Conservation (phyloP, 345 rosid genomes). For the Boechera divaricarpa region DNA sequence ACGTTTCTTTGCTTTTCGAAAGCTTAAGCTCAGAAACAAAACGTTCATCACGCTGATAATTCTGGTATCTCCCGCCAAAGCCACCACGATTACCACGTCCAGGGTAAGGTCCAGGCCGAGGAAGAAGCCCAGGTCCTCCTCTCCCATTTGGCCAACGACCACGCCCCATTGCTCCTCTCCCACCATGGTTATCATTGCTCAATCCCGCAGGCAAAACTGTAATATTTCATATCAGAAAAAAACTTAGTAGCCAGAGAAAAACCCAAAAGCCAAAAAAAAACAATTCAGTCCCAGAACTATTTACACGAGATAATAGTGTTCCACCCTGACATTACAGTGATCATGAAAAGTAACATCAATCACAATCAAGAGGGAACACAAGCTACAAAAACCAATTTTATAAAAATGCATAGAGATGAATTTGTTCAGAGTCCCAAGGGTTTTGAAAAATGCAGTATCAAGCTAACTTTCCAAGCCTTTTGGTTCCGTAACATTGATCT, state of each 20-base stretch:
- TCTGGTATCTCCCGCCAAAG: slow-evolving; percentile 58
- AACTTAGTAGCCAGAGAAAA: not conserved
- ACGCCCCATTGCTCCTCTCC: slow-evolving; percentile 77
- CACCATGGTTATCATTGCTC: slow-evolving; percentile 58
- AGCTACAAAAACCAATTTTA: not conserved
- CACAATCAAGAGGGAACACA: not conserved
- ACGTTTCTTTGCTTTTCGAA: slow-evolving; percentile 83
- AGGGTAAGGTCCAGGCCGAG: slow-evolving; percentile 86
- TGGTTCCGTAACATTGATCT: not conserved
- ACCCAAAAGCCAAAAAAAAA: not conserved
- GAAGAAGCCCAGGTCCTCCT: slow-evolving; percentile 91
- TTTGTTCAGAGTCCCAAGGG: not conserved
- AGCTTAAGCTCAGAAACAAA: slow-evolving; percentile 90
- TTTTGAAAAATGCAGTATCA: slow-evolving; percentile 6
- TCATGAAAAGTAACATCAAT: not conserved
- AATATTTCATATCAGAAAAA: slow-evolving; percentile 27
- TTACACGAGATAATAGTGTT: not conserved
- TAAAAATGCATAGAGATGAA: slow-evolving; percentile 4
- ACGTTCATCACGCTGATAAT: slow-evolving; percentile 83
- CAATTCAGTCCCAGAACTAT: not conserved
- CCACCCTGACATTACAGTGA: not conserved
- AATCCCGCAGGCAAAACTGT: slow-evolving; percentile 74
- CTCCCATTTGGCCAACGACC: slow-evolving; percentile 80
- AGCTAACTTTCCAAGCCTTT: not conserved
- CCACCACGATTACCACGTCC: slow-evolving; percentile 81